Percentiles rank a stretch among this genome's conserved stretches.
phyloP scores from a whole-genome alignment of 371 early-diverging fungal genomes.

The Rhizopus delemar region DNA sequence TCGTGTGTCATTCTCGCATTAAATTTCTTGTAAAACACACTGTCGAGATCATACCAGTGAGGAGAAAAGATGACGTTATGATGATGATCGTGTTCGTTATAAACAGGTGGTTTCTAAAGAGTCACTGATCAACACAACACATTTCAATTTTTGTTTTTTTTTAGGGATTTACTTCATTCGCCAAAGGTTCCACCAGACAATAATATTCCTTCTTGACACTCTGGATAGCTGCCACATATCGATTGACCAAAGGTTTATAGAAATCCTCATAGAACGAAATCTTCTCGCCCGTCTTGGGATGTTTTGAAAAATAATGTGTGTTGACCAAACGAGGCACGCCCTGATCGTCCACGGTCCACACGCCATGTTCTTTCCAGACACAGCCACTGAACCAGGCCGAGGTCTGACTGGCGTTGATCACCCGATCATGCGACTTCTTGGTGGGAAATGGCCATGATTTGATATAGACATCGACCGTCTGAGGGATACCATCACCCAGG shows the following conservation, averaged over 20 bases:
- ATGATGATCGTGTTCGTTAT: slow-evolving; percentile 55
- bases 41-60: slow-evolving; percentile 83
- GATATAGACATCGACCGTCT: slow-evolving; percentile 69
- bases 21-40: slow-evolving; percentile 74
- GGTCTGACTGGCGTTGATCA: slow-evolving; percentile 55
- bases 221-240: slow-evolving; percentile 64
- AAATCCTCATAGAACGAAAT: slow-evolving; percentile 67
- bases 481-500: slow-evolving; percentile 63
- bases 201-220: slow-evolving; percentile 53
- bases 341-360: slow-evolving; percentile 64
- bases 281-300: slow-evolving; percentile 55
- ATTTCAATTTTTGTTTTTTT: background rate
- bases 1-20: slow-evolving; percentile 76
- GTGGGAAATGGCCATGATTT: slow-evolving; percentile 79
- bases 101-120: slow-evolving; percentile 62
- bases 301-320: slow-evolving; percentile 67
- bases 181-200: slow-evolving; percentile 77
- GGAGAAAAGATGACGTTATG: slow-evolving; percentile 73
- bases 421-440: slow-evolving; percentile 51
- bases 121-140: background rate
- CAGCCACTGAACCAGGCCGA: slow-evolving; percentile 72
- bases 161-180: slow-evolving; percentile 55
- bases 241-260: slow-evolving; percentile 69
- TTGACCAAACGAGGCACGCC: slow-evolving; percentile 57
- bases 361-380: slow-evolving; percentile 78